Conservation (phyloP, 139 green algal species). For the Chlamydomonas incerta region DNA sequence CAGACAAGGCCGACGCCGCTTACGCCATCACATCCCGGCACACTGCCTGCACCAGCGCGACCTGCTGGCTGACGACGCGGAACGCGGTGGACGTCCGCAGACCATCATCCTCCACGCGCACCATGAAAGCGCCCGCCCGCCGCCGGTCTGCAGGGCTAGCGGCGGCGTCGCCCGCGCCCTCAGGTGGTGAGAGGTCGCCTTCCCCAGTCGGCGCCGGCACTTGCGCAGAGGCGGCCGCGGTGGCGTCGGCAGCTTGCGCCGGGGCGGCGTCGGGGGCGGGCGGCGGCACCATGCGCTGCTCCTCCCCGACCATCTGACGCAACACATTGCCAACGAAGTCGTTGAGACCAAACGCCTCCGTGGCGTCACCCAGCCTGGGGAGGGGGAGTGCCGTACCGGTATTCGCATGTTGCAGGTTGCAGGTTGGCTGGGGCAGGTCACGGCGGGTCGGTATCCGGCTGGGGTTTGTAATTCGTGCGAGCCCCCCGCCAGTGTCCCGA, state of each 20-base stretch:
- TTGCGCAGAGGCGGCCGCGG: not conserved
- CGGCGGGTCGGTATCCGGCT: not conserved
- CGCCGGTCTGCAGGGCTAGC: not conserved
- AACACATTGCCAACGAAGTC: slow-evolving; percentile 51
- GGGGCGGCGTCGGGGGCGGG: not conserved
- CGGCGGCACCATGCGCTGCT: not conserved
- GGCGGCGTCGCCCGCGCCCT: not conserved
- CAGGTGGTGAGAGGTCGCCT: not conserved
- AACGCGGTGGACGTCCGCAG: slow-evolving; percentile 38
- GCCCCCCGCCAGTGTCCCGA: no score
- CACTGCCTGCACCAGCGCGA: slow-evolving; percentile 21
- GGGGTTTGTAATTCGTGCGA: not conserved
- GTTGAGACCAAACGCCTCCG: slow-evolving; percentile 49
- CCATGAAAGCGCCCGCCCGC: not conserved
- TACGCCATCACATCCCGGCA: not conserved
- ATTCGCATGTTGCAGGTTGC: not conserved
- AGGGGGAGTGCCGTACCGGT: not conserved
- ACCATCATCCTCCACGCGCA: slow-evolving; percentile 34
- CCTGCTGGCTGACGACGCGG: slow-evolving; percentile 28
- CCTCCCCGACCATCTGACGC: slow-evolving; percentile 14
- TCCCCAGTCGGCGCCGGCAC: not conserved
- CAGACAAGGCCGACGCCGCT: no score
- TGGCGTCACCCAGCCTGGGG: slow-evolving; percentile 38
- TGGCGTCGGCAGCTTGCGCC: not conserved
- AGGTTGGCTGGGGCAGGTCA: not conserved